These are phyloP conservation scores for Backusella tuberculispora DNA, from an alignment of 192 early-diverging fungal genomes.

Conservation along the genomic window DNA sequence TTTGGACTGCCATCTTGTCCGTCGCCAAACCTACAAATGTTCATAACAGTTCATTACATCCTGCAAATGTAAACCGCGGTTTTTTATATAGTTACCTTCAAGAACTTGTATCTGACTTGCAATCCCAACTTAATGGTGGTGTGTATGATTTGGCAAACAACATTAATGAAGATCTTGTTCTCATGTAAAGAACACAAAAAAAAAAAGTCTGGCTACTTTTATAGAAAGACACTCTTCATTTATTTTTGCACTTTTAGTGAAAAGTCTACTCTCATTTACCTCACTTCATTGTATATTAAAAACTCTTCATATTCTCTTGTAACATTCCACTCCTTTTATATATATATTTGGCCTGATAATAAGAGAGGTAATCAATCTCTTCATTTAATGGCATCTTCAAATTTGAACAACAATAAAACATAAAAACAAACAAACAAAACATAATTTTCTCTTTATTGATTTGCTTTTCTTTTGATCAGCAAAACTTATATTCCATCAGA, in stretches of 20 bases:
- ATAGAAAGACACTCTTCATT: background rate
- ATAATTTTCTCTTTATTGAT: background rate
- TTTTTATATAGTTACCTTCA: background rate
- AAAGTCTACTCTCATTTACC: background rate
- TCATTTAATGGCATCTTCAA: background rate
- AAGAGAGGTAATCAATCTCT: background rate
- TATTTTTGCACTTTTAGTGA: background rate
- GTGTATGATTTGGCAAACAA: slow-evolving; percentile 4
- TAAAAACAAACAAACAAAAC: background rate
- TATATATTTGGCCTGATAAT: background rate
- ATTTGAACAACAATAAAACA: background rate
- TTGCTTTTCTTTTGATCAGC: background rate
- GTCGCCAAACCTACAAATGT: background rate
- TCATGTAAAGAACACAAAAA: background rate
- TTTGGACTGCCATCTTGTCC: slow-evolving; percentile 11
- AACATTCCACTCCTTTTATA: slow-evolving; percentile 11
- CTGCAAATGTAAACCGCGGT: background rate
- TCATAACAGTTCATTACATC: background rate
- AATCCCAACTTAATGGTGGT: slow-evolving; percentile 8
- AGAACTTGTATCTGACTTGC: slow-evolving; percentile 9
- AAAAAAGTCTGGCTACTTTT: slow-evolving; percentile 11
- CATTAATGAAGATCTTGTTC: slow-evolving; percentile 7
- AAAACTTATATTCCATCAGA: background rate
- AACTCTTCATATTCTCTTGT: background rate
- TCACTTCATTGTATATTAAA: background rate